Evolutionary conservation across 257 asterid genomes (phyloP), one percentile per base, ranked within the genome.

Genomic region (Solanum piurae): DNA sequence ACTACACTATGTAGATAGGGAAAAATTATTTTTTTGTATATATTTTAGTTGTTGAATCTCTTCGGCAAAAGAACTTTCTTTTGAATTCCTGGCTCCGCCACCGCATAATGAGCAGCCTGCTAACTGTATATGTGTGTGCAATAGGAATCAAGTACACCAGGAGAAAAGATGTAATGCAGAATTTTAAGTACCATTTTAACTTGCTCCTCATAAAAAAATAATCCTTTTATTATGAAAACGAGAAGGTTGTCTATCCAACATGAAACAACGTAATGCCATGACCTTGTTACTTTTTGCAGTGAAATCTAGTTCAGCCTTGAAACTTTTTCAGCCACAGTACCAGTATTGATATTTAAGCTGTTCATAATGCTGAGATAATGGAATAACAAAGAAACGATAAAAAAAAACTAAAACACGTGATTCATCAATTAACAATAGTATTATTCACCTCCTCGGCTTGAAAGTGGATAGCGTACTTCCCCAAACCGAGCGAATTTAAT

Each of bases 391-490:
- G 29, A 88, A 49, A 31, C 7, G 12, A 80, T 66, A n/a, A 10
- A 16, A 9, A 7, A 73, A 55, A 84, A 37, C 42, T n/a, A 18
- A 18, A 58, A 84, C 62, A 37, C 23, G 2, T 25, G 37, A 40
- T 33, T 73, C 69, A 73, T 64, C 68, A 69, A 14, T 25, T 42
- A 68, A 42, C 20, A 52, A 85, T 46, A 20, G 80, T 44, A 25
- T 49, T 86, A 31, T 91, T 46, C 88, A 94, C 96, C 96, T 94
- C 98, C 93, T 95, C 98, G 80, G 98, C 98, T 90, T 93, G 93
- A 88, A 94, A 95, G 87, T 85, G 89, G 91, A 95, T 90, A 88
- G 88, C 82, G 84, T 94, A 95, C 87, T 94, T 95, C 83, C 93
- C 95, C 91, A 94, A 85, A 77, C 96, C 95, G 85, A 94, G 94